phyloP scores from a whole-genome alignment of 495 filamentous ascomycete species.

The Niebla homalea region DNA sequence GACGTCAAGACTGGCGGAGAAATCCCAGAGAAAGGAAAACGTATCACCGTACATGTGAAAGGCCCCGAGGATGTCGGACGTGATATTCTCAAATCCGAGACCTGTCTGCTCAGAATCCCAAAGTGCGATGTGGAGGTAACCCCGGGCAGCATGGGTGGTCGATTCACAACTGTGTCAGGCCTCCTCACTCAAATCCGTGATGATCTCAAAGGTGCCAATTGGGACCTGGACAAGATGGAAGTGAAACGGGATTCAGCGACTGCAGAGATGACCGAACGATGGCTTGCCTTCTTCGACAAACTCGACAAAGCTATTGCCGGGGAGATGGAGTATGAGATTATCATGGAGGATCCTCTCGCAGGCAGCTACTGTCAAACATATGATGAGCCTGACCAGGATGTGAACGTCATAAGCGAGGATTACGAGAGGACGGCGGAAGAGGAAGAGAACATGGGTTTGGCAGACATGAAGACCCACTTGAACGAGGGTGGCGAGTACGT shows the following conservation, averaged over 20 bases:
- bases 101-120: conserved; percentile 67
- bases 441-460: conserved; percentile 78
- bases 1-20: conserved; percentile 95
- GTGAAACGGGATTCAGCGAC: conserved; percentile 59
- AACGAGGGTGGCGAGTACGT: conserved; percentile 49
- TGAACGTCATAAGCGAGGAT: conserved; percentile 68
- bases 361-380: conserved; percentile 81
- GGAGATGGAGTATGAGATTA: conserved; percentile 69
- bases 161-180: conserved; percentile 94
- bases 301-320: conserved; percentile 70
- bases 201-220: conserved; percentile 75
- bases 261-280: conserved; percentile 47
- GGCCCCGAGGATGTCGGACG: conserved; percentile 65
- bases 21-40: conserved; percentile 74
- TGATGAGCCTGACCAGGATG: conserved; percentile 54
- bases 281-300: conserved; percentile 66
- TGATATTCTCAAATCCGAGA: conserved; percentile 95
- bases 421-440: conserved; percentile 82
- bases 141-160: conserved; percentile 85
- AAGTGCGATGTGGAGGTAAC: conserved; percentile 75
- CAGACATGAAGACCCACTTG: conserved; percentile 82
- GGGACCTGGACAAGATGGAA: conserved; percentile 44
- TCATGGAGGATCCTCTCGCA: conserved; percentile 78
- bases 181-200: conserved; percentile 86
- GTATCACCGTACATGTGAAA: conserved; percentile 65